Evolutionary conservation across 768 basidiomycete genomes (phyloP).

Genomic region (Amanita molliuscula): DNA sequence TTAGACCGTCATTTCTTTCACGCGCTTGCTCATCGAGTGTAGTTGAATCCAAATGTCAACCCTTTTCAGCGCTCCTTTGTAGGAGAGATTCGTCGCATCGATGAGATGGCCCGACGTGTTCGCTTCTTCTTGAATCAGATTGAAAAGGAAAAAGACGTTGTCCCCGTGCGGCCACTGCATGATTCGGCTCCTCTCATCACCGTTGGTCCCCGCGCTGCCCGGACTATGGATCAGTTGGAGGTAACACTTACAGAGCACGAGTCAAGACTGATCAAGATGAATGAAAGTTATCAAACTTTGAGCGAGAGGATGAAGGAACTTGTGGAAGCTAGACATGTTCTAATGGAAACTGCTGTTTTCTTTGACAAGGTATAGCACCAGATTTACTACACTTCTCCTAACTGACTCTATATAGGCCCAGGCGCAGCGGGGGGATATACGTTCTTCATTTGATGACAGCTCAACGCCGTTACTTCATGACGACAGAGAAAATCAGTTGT

Average conservation of each 20-base stretch:
- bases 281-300: conserved; percentile 82
- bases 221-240: conserved; percentile 90
- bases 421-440: conserved; percentile 65
- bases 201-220: conserved; percentile 85
- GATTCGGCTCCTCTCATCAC: conserved; percentile 84
- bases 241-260: conserved; percentile 83
- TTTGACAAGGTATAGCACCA: conserved; percentile 63
- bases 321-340: conserved; percentile 87
- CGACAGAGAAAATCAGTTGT: conserved; percentile 64
- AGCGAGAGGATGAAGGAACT: conserved; percentile 81
- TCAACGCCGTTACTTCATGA: conserved; percentile 87
- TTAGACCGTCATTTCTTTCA: neutral
- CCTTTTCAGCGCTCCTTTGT: conserved; percentile 98
- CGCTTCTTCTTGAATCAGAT: conserved; percentile 86
- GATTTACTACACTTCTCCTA: neutral
- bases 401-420: conserved; percentile 46
- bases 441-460: conserved; percentile 87
- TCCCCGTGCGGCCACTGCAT: conserved; percentile 76
- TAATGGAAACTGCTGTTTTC: conserved; percentile 93
- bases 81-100: conserved; percentile 87
- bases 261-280: conserved; percentile 77
- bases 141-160: conserved; percentile 70
- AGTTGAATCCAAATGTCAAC: conserved; percentile 93
- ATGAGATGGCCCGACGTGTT: conserved; percentile 92
- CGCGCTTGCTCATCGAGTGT: conserved; percentile 8